Evolutionary conservation across 805 yeast genomes (phyloP).

Genomic region (Metschnikowia reukaufii): DNA sequence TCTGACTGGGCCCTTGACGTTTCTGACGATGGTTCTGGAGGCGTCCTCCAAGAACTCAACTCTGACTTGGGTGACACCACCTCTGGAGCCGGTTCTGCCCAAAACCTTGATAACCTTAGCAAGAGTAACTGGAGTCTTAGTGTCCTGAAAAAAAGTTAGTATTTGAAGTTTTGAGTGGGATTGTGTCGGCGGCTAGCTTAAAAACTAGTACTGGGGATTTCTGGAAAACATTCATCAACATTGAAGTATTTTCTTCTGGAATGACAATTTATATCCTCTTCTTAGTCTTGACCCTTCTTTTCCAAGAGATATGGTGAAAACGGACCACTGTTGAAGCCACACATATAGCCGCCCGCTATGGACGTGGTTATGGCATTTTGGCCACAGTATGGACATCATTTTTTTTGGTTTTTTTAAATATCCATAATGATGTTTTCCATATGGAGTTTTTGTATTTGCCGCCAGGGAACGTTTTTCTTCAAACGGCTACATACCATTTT

Average conservation of each 20-base stretch:
- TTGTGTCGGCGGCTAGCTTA: too few species aligned
- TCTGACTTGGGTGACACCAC: constrained; percentile 99
- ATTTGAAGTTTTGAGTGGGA: constrained; percentile 3
- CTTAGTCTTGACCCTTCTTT: too few species aligned
- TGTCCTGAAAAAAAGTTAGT: constrained; percentile 38
- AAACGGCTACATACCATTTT: constrained; percentile 20
- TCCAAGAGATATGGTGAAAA: too few species aligned
- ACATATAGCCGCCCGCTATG: too few species aligned
- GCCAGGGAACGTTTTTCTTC: background rate
- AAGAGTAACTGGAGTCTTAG: constrained; percentile 93
- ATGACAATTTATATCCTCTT: too few species aligned
- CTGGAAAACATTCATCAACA: too few species aligned
- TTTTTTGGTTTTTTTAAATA: too few species aligned
- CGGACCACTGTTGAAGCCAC: too few species aligned
- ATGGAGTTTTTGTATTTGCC: background rate
- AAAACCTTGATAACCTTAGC: constrained; percentile 99
- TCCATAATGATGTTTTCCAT: background rate
- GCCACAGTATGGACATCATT: too few species aligned
- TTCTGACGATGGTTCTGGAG: constrained; percentile 94
- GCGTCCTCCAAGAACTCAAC: constrained; percentile 95
- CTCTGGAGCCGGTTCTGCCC: constrained; percentile 99
- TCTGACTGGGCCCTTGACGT: constrained; percentile 97
- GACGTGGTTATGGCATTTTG: too few species aligned
- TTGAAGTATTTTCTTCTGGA: too few species aligned
- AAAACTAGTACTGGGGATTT: background rate